These are phyloP conservation scores for Wickerhamiella siamensis DNA, from an alignment of 805 yeast genomes.

Conservation along the genomic window DNA sequence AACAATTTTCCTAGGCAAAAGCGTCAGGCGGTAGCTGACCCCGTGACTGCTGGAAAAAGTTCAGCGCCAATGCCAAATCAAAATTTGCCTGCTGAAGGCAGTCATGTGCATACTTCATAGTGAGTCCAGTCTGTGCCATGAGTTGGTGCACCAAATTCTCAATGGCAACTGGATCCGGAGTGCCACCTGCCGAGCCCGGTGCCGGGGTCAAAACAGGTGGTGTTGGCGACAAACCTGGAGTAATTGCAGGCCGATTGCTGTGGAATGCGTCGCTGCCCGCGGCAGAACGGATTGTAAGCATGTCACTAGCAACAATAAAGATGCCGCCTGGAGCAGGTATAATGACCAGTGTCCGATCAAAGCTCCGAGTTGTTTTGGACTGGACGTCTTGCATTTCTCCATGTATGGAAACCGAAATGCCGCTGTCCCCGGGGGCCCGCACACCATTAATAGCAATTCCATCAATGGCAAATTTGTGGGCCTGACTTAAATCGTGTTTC, in stretches of 20 bases:
- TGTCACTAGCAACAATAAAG: constrained; percentile 77
- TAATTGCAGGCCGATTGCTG: constrained; percentile 8
- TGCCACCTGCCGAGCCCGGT: not conserved
- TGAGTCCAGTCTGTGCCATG: constrained; percentile 59
- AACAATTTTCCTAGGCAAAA: constrained; percentile 21
- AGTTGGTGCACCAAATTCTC: constrained; percentile 52
- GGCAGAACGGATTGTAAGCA: constrained; percentile 43
- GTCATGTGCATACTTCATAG: constrained; percentile 65
- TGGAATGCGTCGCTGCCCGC: constrained; percentile 7
- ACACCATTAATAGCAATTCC: constrained; percentile 34
- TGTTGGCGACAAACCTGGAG: constrained; percentile 11
- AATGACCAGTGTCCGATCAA: constrained; percentile 72
- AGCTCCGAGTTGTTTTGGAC: constrained; percentile 46
- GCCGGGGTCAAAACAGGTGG: constrained; percentile 27
- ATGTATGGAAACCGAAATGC: constrained; percentile 66
- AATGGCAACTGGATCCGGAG: constrained; percentile 18
- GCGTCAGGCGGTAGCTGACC: constrained; percentile 47
- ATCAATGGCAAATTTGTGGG: constrained; percentile 62
- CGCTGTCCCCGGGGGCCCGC: constrained; percentile 54
- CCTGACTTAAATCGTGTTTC: constrained; percentile 54
- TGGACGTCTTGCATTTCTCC: constrained; percentile 62
- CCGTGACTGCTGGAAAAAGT: constrained; percentile 57
- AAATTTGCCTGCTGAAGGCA: constrained; percentile 78
- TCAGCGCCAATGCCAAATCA: constrained; percentile 57
- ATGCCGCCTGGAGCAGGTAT: constrained; percentile 54